Evolutionary conservation across 2,329 filamentous ascomycete genomes (phyloP).

Genomic region (Trichoderma koningiopsis): DNA sequence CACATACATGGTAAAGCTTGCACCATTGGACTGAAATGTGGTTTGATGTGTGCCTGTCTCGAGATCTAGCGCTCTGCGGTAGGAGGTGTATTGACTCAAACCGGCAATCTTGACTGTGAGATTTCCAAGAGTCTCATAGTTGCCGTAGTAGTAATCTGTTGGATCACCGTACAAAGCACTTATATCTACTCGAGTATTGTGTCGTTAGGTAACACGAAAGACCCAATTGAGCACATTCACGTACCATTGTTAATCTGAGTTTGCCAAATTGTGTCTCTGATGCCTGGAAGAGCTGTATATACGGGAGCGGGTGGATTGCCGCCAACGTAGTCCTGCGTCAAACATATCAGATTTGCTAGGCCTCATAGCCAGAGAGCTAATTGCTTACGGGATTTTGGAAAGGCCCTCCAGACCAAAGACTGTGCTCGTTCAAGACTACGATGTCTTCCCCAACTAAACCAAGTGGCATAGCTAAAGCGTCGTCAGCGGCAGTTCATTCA

Average conservation of each 20-base stretch:
- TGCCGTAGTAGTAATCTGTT: constrained; percentile 25
- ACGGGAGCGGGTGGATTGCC: constrained; percentile 26
- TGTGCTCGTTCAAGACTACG: constrained; percentile 27
- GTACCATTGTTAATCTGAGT: constrained; percentile 22
- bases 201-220: neutral
- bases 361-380: neutral
- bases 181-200: constrained; percentile 17
- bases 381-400: constrained; percentile 26
- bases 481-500: neutral
- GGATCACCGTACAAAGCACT: constrained; percentile 26
- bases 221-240: neutral
- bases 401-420: constrained; percentile 30
- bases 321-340: constrained; percentile 27
- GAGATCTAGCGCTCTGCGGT: constrained; percentile 25
- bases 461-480: constrained; percentile 27
- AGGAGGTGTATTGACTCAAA: constrained; percentile 18
- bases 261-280: constrained; percentile 28
- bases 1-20: constrained; percentile 29
- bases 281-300: constrained; percentile 25
- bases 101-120: constrained; percentile 28
- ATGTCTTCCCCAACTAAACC: constrained; percentile 27
- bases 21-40: constrained; percentile 14
- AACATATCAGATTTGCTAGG: neutral
- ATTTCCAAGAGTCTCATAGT: constrained; percentile 29
- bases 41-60: constrained; percentile 26